phyloP scores from a whole-genome alignment of 129 eudicot species.

The Chrysanthemum makinoi region DNA sequence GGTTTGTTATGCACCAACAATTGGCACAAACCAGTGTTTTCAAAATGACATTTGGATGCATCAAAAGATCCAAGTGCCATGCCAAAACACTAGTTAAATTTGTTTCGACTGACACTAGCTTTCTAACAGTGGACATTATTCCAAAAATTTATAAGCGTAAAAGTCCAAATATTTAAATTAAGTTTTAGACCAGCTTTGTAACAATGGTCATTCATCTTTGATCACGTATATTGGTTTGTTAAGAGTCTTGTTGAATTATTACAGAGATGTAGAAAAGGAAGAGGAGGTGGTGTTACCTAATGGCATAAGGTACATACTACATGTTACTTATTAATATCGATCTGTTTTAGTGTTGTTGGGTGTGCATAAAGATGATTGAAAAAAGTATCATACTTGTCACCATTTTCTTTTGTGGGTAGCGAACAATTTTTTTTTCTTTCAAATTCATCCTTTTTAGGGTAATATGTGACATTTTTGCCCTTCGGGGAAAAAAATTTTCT shows the following conservation, averaged over 20 bases:
- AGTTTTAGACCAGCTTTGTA: too few species aligned
- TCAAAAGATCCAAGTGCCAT: not conserved
- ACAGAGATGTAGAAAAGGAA: constrained; percentile 80
- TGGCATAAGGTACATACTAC: constrained; percentile 61
- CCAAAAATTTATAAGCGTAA: too few species aligned
- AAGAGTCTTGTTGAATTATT: constrained; percentile 17
- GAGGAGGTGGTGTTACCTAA: constrained; percentile 83
- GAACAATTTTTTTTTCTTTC: too few species aligned
- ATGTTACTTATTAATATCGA: not conserved
- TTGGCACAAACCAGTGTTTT: not conserved
- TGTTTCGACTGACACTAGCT: not conserved
- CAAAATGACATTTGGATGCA: not conserved
- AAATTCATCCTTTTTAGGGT: too few species aligned
- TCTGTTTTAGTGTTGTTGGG: not conserved
- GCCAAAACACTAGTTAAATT: not conserved
- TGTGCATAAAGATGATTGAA: not conserved
- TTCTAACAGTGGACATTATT: too few species aligned
- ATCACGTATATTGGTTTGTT: not conserved
- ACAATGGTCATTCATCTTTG: too few species aligned
- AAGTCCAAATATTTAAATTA: too few species aligned
- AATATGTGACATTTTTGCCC: too few species aligned
- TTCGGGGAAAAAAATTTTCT: too few species aligned
- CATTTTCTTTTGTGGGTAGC: too few species aligned
- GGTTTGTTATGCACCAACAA: constrained; percentile 30
- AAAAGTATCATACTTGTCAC: too few species aligned